phyloP scores from a whole-genome alignment of 352 stramenopile genomes.

The Globisporangium nodosum region DNA sequence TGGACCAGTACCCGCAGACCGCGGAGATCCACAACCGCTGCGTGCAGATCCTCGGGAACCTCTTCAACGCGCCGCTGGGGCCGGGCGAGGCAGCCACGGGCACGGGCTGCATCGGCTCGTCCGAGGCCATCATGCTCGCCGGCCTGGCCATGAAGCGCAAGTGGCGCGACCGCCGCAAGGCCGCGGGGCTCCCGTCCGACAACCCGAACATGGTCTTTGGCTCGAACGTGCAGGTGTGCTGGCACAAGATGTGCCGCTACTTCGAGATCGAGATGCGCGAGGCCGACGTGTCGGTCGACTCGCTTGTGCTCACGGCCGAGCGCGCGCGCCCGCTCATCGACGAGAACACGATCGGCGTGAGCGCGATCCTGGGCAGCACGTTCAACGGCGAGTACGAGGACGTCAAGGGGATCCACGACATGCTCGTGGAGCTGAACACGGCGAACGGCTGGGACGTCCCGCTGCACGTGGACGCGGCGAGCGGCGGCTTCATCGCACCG shows the following conservation, averaged over 20 bases:
- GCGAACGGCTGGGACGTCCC: slow-evolving; percentile 79
- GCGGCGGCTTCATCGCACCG: slow-evolving; percentile 89
- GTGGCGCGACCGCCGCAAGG: slow-evolving; percentile 84
- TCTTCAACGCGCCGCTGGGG: slow-evolving; percentile 81
- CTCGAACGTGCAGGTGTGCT: slow-evolving; percentile 90
- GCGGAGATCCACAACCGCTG: slow-evolving; percentile 91
- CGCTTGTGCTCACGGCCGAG: slow-evolving; percentile 81
- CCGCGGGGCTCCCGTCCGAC: slow-evolving; percentile 69
- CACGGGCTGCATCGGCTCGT: slow-evolving; percentile 90
- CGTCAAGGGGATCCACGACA: slow-evolving; percentile 87
- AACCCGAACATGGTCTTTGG: slow-evolving; percentile 92
- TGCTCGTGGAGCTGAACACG: slow-evolving; percentile 82
- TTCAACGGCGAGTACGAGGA: slow-evolving; percentile 93
- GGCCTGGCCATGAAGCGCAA: slow-evolving; percentile 89
- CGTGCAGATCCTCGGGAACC: slow-evolving; percentile 89
- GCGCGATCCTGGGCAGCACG: slow-evolving; percentile 89
- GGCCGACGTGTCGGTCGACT: slow-evolving; percentile 81
- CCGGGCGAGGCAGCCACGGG: slow-evolving; percentile 57
- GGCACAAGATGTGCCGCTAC: slow-evolving; percentile 94
- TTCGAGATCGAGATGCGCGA: slow-evolving; percentile 91
- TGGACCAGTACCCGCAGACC: slow-evolving; percentile 91
- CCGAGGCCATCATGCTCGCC: slow-evolving; percentile 90
- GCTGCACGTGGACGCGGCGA: slow-evolving; percentile 90
- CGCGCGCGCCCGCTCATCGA: slow-evolving; percentile 73
- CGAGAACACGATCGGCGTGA: slow-evolving; percentile 91